phyloP scores from a whole-genome alignment of 108 stramenopile species.

The Epipyxis sp. region DNA sequence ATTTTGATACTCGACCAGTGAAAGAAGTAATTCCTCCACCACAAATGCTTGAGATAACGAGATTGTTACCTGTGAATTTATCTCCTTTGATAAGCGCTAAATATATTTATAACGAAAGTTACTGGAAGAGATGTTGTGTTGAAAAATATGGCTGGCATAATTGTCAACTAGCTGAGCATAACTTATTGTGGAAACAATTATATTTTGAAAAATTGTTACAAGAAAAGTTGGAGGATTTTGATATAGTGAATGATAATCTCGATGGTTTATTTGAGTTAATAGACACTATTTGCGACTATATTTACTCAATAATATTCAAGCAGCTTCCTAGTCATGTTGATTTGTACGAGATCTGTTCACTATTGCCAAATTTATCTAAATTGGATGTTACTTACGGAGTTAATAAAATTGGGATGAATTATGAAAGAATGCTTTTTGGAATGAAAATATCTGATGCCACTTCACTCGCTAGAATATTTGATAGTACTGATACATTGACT shows the following conservation, averaged over 20 bases:
- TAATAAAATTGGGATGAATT: constrained; percentile 58
- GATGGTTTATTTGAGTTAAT: constrained; percentile 47
- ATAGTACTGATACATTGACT: constrained; percentile 46
- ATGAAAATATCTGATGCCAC: constrained; percentile 64
- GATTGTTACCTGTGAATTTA: constrained; percentile 33
- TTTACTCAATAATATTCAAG: constrained; percentile 47
- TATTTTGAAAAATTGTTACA: constrained; percentile 53
- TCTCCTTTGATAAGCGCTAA: constrained; percentile 46
- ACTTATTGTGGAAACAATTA: constrained; percentile 66
- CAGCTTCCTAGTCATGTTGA: constrained; percentile 58
- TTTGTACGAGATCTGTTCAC: constrained; percentile 34
- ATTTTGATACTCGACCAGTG: constrained; percentile 40
- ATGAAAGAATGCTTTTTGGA: constrained; percentile 63
- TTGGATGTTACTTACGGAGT: constrained; percentile 57
- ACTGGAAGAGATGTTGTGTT: constrained; percentile 60
- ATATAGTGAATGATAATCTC: constrained; percentile 27
- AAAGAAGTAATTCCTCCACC: constrained; percentile 36
- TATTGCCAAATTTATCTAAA: constrained; percentile 57
- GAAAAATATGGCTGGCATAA: constrained; percentile 45
- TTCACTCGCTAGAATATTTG: constrained; percentile 53
- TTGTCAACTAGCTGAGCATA: constrained; percentile 59
- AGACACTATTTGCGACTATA: constrained; percentile 50
- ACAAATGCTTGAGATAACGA: constrained; percentile 28
- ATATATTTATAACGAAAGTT: constrained; percentile 60
- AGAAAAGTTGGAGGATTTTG: constrained; percentile 45